phyloP scores from a whole-genome alignment of 192 early-diverging fungal species.

The Coemansia sp. region DNA sequence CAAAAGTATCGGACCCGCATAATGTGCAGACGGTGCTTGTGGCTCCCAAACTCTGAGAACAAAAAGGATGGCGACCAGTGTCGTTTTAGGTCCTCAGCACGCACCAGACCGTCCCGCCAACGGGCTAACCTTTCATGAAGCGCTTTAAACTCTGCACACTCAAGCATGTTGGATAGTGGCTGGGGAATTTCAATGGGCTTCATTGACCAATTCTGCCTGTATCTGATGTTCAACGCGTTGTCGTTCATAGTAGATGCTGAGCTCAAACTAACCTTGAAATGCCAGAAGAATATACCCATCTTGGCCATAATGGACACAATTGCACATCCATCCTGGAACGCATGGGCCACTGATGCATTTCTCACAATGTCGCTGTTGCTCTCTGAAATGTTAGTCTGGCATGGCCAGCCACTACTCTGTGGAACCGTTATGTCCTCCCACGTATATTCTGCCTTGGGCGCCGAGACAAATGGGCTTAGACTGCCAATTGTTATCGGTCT shows the following conservation, averaged over 20 bases:
- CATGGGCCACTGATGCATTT: neutral
- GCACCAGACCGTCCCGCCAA: slow-evolving; percentile 11
- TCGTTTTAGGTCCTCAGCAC: slow-evolving; percentile 18
- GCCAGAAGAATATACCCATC: slow-evolving; percentile 37
- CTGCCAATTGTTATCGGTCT: slow-evolving; percentile 17
- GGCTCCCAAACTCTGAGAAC: slow-evolving; percentile 23
- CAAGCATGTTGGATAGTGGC: slow-evolving; percentile 14
- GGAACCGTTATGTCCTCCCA: slow-evolving; percentile 38
- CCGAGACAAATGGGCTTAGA: slow-evolving; percentile 6
- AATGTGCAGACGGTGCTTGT: slow-evolving; percentile 20
- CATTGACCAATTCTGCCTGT: neutral
- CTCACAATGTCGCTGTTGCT: slow-evolving; percentile 6
- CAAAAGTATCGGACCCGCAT: slow-evolving; percentile 41
- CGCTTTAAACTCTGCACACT: slow-evolving; percentile 17
- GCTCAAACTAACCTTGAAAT: slow-evolving; percentile 13
- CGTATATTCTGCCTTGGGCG: slow-evolving; percentile 24
- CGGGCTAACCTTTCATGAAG: slow-evolving; percentile 16
- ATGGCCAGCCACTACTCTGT: slow-evolving; percentile 6
- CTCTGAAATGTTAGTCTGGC: neutral
- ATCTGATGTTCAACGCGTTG: neutral
- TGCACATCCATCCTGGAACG: slow-evolving; percentile 18
- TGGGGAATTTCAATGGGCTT: neutral
- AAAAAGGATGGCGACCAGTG: slow-evolving; percentile 3
- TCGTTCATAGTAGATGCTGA: neutral
- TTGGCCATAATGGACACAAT: slow-evolving; percentile 19